These are phyloP conservation scores for Iris macrosiphon DNA, from an alignment of 106 monocot genomes.

Conservation along the genomic window DNA sequence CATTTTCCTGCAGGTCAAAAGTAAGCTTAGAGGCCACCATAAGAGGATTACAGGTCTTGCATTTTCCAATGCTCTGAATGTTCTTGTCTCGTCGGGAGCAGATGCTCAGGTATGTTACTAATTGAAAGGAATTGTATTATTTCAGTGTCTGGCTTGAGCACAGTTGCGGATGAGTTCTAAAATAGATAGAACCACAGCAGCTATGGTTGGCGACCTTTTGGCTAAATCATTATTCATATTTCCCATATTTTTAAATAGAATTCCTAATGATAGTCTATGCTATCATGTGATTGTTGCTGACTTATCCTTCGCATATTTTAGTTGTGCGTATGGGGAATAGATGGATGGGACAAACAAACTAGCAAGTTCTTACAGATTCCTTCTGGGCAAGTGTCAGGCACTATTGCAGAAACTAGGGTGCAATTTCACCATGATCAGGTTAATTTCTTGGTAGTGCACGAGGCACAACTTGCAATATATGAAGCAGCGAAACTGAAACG, in stretches of 20 bases:
- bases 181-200: background rate
- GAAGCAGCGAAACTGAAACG: conserved; percentile 39
- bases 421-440: conserved; percentile 39
- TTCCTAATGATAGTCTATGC: background rate
- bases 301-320: conserved; percentile 9
- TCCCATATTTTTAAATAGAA: too few relatives aligned
- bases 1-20: conserved; percentile 37
- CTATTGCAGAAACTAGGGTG: conserved; percentile 24
- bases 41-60: conserved; percentile 65
- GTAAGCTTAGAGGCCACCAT: conserved; percentile 55
- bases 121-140: too few relatives aligned
- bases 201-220: background rate
- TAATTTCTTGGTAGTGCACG: conserved; percentile 34
- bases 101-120: conserved; percentile 65
- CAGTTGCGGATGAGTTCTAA: conserved; percentile 1
- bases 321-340: conserved; percentile 34
- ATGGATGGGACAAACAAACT: conserved; percentile 27
- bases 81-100: conserved; percentile 69
- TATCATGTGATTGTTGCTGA: background rate
- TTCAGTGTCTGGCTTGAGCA: too few relatives aligned
- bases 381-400: conserved; percentile 11
- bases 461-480: conserved; percentile 28
- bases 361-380: conserved; percentile 28
- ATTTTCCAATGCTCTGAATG: conserved; percentile 49
- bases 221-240: background rate